Base-by-base conservation (phyloP, 352 stramenopile species). In the Phytophthora aleatoria region DNA sequence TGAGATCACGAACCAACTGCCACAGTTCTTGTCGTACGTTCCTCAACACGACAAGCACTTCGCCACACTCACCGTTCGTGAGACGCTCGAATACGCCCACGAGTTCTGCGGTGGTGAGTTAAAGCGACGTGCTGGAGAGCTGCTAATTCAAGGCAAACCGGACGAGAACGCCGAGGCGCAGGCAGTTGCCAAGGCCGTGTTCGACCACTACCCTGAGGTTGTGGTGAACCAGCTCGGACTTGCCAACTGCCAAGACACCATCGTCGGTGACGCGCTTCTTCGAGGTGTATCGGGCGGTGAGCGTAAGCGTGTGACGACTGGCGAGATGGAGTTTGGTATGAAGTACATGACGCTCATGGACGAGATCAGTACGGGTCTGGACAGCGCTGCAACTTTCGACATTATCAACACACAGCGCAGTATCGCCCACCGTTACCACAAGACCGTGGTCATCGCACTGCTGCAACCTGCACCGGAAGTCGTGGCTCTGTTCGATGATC, bases 331-430 rank as follows among this genome's bases (percentile, higher is more conserved):
- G 35, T 84, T 92, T 42, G 73, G 75, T 30, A 65, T 77, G 39
- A 79, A 83, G 63, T 83, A 79, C 50, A 79, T 97, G 33, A 70
- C 85, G n/a, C 85, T 93, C 44, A 84, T 87, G 66, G 94, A 98
- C 67, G 87, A 96, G 76, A 97, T 98, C 71, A 81, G 60, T 28
- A 86, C 77, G 10, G 79, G 79, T 2, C 62, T 87, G 3, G 79
- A 87, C 61, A 75, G 59, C 9, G 79, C 79, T 12, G 73, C 76
- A 4, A 87, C 79, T 4, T 87, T 72, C 33, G 79, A 89, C 39
- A 90, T 87, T 50, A 74, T 85, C 67, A 79, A 52, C 33, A 76
- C 69, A 0, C 74, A 89, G 28, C 67, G 71, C 0, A 75, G 67
- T 30, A 67, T 87, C 8, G 77, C 81, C 0, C 53, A 77, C 30